A percentile compares a stretch with the other conserved stretches of the same genome.
phyloP scores from a whole-genome alignment of 495 filamentous ascomycete genomes.

The Jackrogersella minutella region DNA sequence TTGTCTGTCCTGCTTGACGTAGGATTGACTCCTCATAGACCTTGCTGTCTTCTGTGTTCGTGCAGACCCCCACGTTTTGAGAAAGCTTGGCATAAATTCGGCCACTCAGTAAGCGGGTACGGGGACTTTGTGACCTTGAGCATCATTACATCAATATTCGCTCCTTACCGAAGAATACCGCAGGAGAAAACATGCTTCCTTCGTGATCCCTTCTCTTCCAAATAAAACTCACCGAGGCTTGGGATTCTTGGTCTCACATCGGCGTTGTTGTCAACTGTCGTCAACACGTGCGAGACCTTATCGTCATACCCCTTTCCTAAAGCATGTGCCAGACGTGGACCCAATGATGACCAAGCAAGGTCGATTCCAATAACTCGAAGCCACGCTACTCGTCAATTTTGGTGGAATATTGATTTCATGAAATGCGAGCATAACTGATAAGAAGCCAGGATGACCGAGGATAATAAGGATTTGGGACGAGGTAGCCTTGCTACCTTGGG shows the following conservation, averaged over 20 bases:
- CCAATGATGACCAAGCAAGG: conserved; percentile 8
- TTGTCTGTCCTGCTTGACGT: conserved; percentile 6
- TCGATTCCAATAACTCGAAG: conserved; percentile 5
- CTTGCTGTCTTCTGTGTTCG: conserved; percentile 6
- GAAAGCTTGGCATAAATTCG: conserved; percentile 29
- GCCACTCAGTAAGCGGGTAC: conserved; percentile 33
- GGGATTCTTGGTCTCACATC: background rate
- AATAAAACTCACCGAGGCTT: conserved; percentile 10
- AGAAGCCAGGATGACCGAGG: conserved; percentile 16
- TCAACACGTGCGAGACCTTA: conserved; percentile 31
- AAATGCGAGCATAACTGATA: conserved; percentile 23
- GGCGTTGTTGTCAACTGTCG: conserved; percentile 18
- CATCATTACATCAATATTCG: conserved; percentile 38
- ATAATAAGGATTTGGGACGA: conserved; percentile 15
- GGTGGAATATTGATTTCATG: conserved; percentile 18
- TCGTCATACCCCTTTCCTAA: conserved; percentile 1
- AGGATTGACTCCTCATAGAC: conserved; percentile 14
- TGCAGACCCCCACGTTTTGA: conserved; percentile 32
- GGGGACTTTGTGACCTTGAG: conserved; percentile 28
- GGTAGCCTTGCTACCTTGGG: background rate
- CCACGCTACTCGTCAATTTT: conserved; percentile 14
- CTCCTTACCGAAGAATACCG: conserved; percentile 28
- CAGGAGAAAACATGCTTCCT: conserved; percentile 7
- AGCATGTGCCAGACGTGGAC: conserved; percentile 17
- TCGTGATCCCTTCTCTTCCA: background rate